These are phyloP conservation scores for Stachybotrys elegans DNA, from an alignment of 2,329 filamentous ascomycete species.

Conservation along the genomic window DNA sequence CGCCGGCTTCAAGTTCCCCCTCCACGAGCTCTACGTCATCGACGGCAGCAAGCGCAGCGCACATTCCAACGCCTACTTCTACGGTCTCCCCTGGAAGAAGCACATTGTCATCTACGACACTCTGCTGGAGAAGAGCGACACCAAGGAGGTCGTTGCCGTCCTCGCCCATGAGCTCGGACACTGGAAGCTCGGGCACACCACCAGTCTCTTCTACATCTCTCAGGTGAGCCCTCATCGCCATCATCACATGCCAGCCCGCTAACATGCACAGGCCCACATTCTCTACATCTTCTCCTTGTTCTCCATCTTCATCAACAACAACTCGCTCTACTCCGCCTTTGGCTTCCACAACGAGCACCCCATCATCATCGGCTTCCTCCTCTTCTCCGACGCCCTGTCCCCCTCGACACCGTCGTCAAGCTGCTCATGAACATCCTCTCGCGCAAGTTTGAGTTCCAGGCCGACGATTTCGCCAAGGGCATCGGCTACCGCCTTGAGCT, in stretches of 20 bases:
- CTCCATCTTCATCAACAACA: slow-evolving; percentile 95
- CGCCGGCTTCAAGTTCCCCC: slow-evolving; percentile 79
- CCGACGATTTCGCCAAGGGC: slow-evolving; percentile 80
- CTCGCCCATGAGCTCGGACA: slow-evolving; percentile 94
- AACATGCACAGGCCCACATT: slow-evolving; percentile 65
- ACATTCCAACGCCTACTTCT: slow-evolving; percentile 92
- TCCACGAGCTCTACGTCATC: slow-evolving; percentile 91
- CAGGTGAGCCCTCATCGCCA: slow-evolving; percentile 48
- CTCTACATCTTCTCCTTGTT: slow-evolving; percentile 97
- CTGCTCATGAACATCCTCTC: slow-evolving; percentile 94
- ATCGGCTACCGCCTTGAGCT: slow-evolving; percentile 83
- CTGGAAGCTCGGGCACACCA: slow-evolving; percentile 95
- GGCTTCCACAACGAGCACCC: slow-evolving; percentile 80
- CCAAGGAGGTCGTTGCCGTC: slow-evolving; percentile 89
- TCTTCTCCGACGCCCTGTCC: slow-evolving; percentile 94
- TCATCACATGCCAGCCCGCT: slow-evolving; percentile 21
- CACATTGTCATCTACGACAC: slow-evolving; percentile 99
- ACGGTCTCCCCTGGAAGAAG: slow-evolving; percentile 98
- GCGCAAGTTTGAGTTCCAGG: slow-evolving; percentile 92
- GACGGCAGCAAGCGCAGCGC: slow-evolving; percentile 83
- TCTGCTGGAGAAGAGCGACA: slow-evolving; percentile 88
- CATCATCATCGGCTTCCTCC: slow-evolving; percentile 93
- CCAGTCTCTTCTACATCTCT: slow-evolving; percentile 80
- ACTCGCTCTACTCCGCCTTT: slow-evolving; percentile 83
- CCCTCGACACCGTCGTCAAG: slow-evolving; percentile 93